phyloP scores from a whole-genome alignment of 2,329 filamentous ascomycete species.

The Penicillium sp. region DNA sequence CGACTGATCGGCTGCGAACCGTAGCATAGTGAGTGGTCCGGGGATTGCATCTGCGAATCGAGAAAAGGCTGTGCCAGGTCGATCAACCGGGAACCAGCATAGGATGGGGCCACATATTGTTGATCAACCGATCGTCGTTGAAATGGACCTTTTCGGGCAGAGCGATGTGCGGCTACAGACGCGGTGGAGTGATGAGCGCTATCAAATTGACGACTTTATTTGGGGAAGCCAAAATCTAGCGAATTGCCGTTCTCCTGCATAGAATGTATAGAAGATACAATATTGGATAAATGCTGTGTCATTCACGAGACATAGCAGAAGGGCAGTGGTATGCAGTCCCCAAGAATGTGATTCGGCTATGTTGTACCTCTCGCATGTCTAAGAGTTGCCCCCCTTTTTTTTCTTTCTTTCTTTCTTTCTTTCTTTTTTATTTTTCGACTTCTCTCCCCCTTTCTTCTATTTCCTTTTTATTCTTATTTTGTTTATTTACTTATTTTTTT shows the following conservation, averaged over 20 bases:
- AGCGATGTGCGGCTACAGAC: constrained; percentile 3
- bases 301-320: neutral
- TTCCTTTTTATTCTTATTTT: neutral
- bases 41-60: neutral
- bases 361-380: neutral
- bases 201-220: neutral
- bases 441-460: neutral
- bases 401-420: neutral
- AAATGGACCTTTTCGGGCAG: neutral
- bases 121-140: constrained; percentile 6
- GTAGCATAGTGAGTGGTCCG: neutral
- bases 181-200: neutral
- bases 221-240: neutral
- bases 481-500: neutral
- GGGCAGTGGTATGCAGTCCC: constrained; percentile 4
- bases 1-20: constrained; percentile 23
- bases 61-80: neutral
- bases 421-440: neutral
- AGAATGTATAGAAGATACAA: neutral
- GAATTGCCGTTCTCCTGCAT: neutral
- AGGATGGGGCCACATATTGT: neutral
- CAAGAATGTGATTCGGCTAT: constrained; percentile 8
- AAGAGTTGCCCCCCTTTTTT: neutral
- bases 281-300: neutral
- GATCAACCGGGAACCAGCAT: constrained; percentile 4